These are phyloP conservation scores for Pseudotulostoma volvatum DNA, from an alignment of 495 filamentous ascomycete species.

Conservation along the genomic window DNA sequence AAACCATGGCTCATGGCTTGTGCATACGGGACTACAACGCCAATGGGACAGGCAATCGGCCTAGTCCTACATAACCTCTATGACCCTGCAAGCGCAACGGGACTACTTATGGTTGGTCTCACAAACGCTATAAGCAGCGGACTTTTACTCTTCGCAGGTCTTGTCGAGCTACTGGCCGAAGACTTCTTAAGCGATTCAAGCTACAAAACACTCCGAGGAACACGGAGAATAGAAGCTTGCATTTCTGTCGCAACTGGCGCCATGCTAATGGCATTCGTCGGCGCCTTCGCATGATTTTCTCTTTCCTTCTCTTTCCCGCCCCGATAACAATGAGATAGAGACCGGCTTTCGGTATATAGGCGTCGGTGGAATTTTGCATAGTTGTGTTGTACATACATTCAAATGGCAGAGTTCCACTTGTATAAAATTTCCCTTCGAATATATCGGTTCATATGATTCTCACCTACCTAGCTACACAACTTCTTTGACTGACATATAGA, in stretches of 20 bases:
- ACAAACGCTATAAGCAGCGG: slow-evolving; percentile 87
- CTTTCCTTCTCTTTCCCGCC: background rate
- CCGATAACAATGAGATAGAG: too few species aligned
- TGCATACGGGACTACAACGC: slow-evolving; percentile 82
- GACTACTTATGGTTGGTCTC: slow-evolving; percentile 76
- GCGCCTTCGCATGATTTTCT: slow-evolving; percentile 57
- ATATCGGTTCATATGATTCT: too few species aligned
- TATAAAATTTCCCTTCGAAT: too few species aligned
- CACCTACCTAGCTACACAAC: too few species aligned
- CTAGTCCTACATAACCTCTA: slow-evolving; percentile 69
- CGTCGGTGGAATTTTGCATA: too few species aligned
- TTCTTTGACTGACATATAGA: too few species aligned
- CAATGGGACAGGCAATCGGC: slow-evolving; percentile 79
- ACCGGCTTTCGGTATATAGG: too few species aligned
- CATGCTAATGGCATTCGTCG: slow-evolving; percentile 70
- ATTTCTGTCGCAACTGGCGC: slow-evolving; percentile 61
- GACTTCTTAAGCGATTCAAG: slow-evolving; percentile 86
- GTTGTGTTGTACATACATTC: too few species aligned
- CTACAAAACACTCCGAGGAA: slow-evolving; percentile 55
- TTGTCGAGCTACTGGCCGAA: slow-evolving; percentile 84
- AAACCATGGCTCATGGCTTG: slow-evolving; percentile 90
- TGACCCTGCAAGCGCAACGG: slow-evolving; percentile 64
- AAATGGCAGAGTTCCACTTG: too few species aligned
- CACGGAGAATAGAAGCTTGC: slow-evolving; percentile 57
- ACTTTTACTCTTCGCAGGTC: slow-evolving; percentile 72